Evolutionary conservation across 108 stramenopile species (phyloP), one percentile per base, ranked within the genome.

Genomic region (Stephanodiscus minutulus): DNA sequence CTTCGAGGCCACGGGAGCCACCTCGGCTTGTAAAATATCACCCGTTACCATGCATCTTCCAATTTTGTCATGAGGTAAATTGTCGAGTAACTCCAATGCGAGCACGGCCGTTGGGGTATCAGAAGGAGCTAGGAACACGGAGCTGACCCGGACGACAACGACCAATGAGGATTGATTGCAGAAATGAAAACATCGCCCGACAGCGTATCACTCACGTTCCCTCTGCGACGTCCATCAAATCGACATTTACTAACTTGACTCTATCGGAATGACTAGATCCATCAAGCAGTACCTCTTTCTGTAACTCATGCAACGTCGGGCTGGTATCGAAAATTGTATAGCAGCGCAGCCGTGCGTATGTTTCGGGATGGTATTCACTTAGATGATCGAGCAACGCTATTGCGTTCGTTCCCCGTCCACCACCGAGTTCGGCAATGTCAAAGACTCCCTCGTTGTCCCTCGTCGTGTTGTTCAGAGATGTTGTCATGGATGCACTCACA

Each of bases 361-460:
- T 20, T 5, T 86, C 76, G 17, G 85, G 81, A 55, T 83, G 59
- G 13, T 29, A 25, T 29, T 71, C 46, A 48, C 78, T 55, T 66
- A 91, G 67, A 67, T 91, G 79, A 50, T 81, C 56, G 22, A 94
- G 68, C 20, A 94, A 65, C 50, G 76, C 70, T 8, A 74, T 70
- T n/a, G 93, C 93, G 67, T 94, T 94, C 2, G 93, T 94, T 43
- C 89, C 93, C 71, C 89, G 60, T 4, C 93, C 93, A 37, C 89
- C 89, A 48, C 93, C 93, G 43, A 94, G 28, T 64, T 94, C 93
- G 27, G 91, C 87, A 50, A 94, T 80, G 44, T 91, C 84, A 18
- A 83, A 73, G 2, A 57, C 61, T 12, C 57, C 74, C 15, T 59
- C 18, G 18, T 64, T 25, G 15, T 71, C n/a, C 27, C 35, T 52